Conservation (phyloP, 2,329 filamentous ascomycete genomes). For the Sporothrix humicola region DNA sequence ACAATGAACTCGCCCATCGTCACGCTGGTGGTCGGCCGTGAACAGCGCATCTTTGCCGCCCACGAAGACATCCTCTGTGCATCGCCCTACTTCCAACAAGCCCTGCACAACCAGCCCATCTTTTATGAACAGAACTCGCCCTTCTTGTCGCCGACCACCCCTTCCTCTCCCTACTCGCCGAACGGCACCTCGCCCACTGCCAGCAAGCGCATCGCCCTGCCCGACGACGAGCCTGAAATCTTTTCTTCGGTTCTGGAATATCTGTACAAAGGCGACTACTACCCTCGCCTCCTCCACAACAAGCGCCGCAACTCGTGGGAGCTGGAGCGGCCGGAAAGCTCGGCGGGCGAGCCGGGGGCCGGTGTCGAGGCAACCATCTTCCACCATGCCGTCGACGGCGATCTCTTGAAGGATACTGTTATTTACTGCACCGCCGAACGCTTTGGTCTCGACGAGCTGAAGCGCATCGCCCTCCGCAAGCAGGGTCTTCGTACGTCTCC, state of each 20-base stretch:
- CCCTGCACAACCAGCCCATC: conserved; percentile 67
- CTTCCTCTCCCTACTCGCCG: conserved; percentile 41
- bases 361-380: conserved; percentile 70
- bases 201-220: conserved; percentile 74
- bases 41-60: conserved; percentile 86
- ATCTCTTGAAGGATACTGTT: conserved; percentile 84
- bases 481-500: conserved; percentile 74
- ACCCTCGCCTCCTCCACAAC: conserved; percentile 80
- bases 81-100: conserved; percentile 78
- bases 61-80: conserved; percentile 82
- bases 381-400: conserved; percentile 66
- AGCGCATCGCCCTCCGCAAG: conserved; percentile 83
- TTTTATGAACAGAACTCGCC: conserved; percentile 34
- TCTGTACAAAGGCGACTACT: conserved; percentile 94
- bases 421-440: conserved; percentile 89
- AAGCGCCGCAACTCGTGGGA: conserved; percentile 81
- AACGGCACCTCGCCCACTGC: neutral
- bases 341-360: conserved; percentile 51
- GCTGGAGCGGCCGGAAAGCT: conserved; percentile 65
- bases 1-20: conserved; percentile 69
- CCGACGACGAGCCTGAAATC: conserved; percentile 86
- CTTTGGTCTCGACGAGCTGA: conserved; percentile 82
- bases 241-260: conserved; percentile 91
- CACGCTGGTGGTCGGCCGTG: conserved; percentile 78
- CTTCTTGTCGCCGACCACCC: conserved; percentile 14